A percentile compares a stretch with the other conserved stretches of the same genome.
Evolutionary conservation across 306 rosid species (phyloP).

Genomic region (Dalbergia cochinchinensis): DNA sequence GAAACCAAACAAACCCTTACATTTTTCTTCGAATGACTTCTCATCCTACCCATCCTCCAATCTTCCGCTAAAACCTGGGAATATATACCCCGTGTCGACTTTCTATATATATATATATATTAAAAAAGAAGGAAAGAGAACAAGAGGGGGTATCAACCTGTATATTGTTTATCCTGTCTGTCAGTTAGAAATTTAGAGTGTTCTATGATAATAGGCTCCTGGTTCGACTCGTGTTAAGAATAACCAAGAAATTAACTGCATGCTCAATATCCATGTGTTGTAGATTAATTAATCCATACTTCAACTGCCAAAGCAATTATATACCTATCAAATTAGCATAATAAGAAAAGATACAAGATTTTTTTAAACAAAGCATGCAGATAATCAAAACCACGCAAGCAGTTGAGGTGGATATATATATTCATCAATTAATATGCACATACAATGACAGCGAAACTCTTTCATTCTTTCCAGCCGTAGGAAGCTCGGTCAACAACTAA

Average conservation of each 20-base stretch:
- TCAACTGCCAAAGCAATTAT: slow-evolving; percentile 9
- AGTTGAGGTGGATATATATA: slow-evolving; percentile 5
- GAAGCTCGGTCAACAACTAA: slow-evolving; percentile 84
- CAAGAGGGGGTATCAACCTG: neutral
- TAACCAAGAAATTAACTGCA: neutral
- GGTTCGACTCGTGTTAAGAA: neutral
- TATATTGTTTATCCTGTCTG: too few relatives aligned
- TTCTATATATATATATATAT: too few relatives aligned
- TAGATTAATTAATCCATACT: neutral
- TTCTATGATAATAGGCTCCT: neutral
- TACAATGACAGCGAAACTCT: neutral
- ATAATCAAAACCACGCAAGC: neutral
- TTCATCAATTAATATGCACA: too few relatives aligned
- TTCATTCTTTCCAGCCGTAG: slow-evolving; percentile 80
- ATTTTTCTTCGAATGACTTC: neutral
- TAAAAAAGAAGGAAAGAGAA: too few relatives aligned
- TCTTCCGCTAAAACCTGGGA: too few relatives aligned
- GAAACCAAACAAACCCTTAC: too few relatives aligned
- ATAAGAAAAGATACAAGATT: slow-evolving; percentile 17
- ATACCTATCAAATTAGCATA: slow-evolving; percentile 15
- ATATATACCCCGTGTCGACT: too few relatives aligned
- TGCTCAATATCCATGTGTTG: neutral
- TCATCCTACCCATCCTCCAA: too few relatives aligned
- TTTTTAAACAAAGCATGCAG: neutral
- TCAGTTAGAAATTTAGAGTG: neutral